Base-by-base conservation (phyloP, 306 rosid species). In the Prunus armeniaca region DNA sequence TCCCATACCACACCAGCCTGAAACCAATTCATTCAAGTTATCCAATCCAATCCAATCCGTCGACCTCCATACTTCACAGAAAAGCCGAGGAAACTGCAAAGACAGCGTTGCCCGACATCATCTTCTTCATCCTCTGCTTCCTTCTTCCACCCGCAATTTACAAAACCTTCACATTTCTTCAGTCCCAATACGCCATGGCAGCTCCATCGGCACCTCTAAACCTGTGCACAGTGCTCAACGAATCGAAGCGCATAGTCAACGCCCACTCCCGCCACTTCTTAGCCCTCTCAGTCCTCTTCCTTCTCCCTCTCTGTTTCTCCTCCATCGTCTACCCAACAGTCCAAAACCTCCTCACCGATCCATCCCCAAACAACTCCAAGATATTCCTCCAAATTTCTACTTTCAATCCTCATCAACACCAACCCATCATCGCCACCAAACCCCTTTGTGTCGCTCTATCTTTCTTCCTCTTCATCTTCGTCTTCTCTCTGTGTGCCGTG, bases 241-340 rank as follows among this genome's bases (percentile, higher is more conserved):
- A 83, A 85, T 68, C 87, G 2, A 87, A 74, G 43, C 79, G 87
- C 65, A 84, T 91, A 52, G 52, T 86, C 78, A 72, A 80, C 78
- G 71, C 91, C 22, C 86, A 87, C 84, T 64, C 81, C 62, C 84
- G 86, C 76, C 94, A 89, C 78, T 86, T 87, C 77, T 73, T 78
- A 10, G 88, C 82, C 49, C 92, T 91, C 79, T 74, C 78, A 28
- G 77, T 87, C 69, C 79, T 86, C 80, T 89, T 89, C 87, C 88
- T 91, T 69, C 86, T 89, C 46, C 94, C 97, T 9, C 77, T 84
- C 71, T 84, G 86, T 12, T 86, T 83, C 81, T 71, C 82, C 41
- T 18, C 72, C 83, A 27, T 75, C 73, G 69, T 87, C 78, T 81
- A 3, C 67, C 88, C 87, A 6, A 70, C 86, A 9, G 64, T 87